Evolutionary conservation across 2,329 filamentous ascomycete species (phyloP), one percentile per base, ranked within the genome.

Genomic region (Nannizzia gypsea): DNA sequence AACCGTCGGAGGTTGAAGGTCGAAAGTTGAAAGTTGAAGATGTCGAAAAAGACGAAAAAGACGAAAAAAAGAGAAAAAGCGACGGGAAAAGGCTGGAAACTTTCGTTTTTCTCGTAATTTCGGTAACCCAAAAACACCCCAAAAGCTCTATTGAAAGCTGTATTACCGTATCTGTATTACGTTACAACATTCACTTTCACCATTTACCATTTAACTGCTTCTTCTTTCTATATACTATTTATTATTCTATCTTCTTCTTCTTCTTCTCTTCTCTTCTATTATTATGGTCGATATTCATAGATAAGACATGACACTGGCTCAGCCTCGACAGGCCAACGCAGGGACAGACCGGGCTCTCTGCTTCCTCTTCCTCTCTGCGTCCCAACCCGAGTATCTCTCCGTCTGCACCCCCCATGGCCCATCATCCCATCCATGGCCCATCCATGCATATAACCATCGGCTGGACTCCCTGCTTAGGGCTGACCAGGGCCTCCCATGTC

Each of bases 11-110:
- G 22, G n/a, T n/a, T n/a, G n/a, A 2, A n/a, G 28, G 20, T n/a
- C 38, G 42, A 40, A 40, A 24, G 22, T 36, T 36, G 20, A 31
- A 44, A 57, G 54, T 55, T 17, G 57, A 28, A 38, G 28, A 59
- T 60, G 44, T 26, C 57, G 44, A 60, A 36, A 56, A 54, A 56
- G 58, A 34, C 6, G 31, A 34, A 11, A 56, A 60, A 20, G 38
- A 57, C 54, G 57, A 48, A 26, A 15, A 48, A 48, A 22, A 48
- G 22, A 9, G 13, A 48, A 9, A 48, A 40, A 42, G 38, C 44
- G 48, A 20, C 15, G 26, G 31, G 31, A 36, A 36, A 34, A 36
- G 13, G 31, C 9, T 11, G 31, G 48, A 54, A 26, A 28, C 26
- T 22, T 54, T 15, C 8, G 15, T 34, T 54, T 31, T 17, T 20